phyloP scores from a whole-genome alignment of 192 early-diverging fungal species.

The Gryganskiella cystojenkinii region DNA sequence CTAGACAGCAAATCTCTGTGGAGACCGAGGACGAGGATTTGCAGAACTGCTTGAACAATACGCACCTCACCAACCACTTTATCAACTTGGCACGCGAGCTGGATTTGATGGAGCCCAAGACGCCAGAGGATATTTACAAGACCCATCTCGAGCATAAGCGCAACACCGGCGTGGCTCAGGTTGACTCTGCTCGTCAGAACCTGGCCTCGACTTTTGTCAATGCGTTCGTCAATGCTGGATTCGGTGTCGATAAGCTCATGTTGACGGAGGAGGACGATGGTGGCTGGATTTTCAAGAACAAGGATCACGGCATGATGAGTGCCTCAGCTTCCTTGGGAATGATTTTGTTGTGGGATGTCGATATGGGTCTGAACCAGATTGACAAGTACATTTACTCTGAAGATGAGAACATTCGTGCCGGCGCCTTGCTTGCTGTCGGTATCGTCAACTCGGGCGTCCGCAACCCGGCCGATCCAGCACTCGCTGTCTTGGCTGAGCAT shows the following conservation, averaged over 20 bases:
- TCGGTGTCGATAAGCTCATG: conserved; percentile 95
- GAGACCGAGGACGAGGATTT: conserved; percentile 89
- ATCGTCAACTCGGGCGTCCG: conserved; percentile 91
- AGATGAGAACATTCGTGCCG: conserved; percentile 90
- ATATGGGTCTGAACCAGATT: conserved; percentile 88
- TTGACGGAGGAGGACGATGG: conserved; percentile 76
- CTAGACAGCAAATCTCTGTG: conserved; percentile 85
- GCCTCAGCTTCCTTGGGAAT: conserved; percentile 94
- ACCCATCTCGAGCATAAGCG: conserved; percentile 91
- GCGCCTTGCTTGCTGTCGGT: conserved; percentile 94
- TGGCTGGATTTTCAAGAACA: conserved; percentile 98
- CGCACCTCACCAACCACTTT: conserved; percentile 88
- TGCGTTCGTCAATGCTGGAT: conserved; percentile 98
- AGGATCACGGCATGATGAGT: conserved; percentile 96
- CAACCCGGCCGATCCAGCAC: conserved; percentile 91
- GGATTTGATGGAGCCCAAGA: conserved; percentile 94
- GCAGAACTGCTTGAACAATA: conserved; percentile 90
- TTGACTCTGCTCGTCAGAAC: conserved; percentile 96
- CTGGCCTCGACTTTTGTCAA: conserved; percentile 98
- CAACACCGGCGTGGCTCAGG: conserved; percentile 67
- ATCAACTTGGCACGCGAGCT: conserved; percentile 90
- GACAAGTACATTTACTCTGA: conserved; percentile 95
- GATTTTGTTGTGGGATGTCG: conserved; percentile 96
- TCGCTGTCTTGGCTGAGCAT: conserved; percentile 89
- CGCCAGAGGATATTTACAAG: conserved; percentile 99